Base-by-base conservation (phyloP, 441 rosid genomes). In the Capsella rubella region DNA sequence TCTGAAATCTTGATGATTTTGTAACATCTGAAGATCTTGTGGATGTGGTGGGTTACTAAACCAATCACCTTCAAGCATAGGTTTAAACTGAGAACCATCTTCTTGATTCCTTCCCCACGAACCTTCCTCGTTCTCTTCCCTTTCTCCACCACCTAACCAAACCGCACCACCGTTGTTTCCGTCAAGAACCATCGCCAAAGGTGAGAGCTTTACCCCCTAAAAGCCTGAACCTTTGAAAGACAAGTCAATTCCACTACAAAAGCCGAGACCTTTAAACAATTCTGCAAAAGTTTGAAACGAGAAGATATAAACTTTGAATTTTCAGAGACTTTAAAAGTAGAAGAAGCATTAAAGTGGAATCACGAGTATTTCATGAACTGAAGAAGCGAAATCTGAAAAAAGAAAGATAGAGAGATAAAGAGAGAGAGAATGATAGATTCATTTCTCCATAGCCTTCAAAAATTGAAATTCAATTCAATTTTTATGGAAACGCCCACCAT, bases 41-140 rank as follows among this genome's bases (percentile, higher is more conserved):
- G 78, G 81, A 66, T 81, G 78, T 43, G 85, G 74, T 40, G 81
- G 81, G 77, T 80, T 81, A 57, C 75, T 78, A 57, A 79, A 89
- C 93, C 97, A 89, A 74, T 91, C 95, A 45, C 81, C 18, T 47
- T 91, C 95, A 42, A 91, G 89, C 85, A 89, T 79, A 64, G 93
- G 81, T 64, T 82, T 86, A 78, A 82, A 84, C 64, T 76, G 78
- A 43, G 89, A 73, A 9, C 62, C 75, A 64, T 67, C 72, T 69
- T 66, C 68, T 57, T 72, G 69, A 73, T 73, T 83, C 78, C 84
- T 71, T 49, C 87, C 78, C 97, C 94, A 91, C 5, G 92, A 85
- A 72, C 82, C 82, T 9, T 84, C 81, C 15, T 73, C 81, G 28
- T 68, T 69, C 49, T 81, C 90, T 12, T 78, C 85, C 37, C 73